Evolutionary conservation across 2,329 filamentous ascomycete genomes (phyloP).

Genomic region (Stagonosporopsis tanaceti): DNA sequence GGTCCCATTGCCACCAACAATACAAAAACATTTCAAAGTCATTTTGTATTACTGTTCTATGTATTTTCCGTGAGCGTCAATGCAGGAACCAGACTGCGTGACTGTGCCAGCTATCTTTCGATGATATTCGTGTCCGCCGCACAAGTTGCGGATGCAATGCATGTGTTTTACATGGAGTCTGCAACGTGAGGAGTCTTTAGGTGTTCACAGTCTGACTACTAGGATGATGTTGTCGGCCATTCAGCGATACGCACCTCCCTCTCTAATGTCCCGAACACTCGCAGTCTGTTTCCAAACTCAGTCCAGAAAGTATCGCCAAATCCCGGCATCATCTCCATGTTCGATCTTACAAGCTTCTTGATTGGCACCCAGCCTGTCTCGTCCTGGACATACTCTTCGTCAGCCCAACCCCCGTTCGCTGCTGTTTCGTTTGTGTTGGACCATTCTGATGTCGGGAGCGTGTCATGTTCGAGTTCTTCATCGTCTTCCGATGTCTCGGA

Average conservation of each 20-base stretch:
- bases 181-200: too few species aligned
- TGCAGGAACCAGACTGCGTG: too few species aligned
- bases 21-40: neutral
- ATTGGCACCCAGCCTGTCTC: slow-evolving; percentile 32
- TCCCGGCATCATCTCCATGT: slow-evolving; percentile 59
- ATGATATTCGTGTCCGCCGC: neutral
- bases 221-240: neutral
- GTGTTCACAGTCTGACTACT: neutral
- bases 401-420: slow-evolving; percentile 27
- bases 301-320: slow-evolving; percentile 62
- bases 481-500: slow-evolving; percentile 17
- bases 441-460: neutral
- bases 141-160: neutral
- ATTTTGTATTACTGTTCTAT: neutral
- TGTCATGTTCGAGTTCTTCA: slow-evolving; percentile 10
- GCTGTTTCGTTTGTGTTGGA: neutral
- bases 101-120: neutral
- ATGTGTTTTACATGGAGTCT: neutral
- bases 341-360: slow-evolving; percentile 25
- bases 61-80: neutral
- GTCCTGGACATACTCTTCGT: slow-evolving; percentile 30
- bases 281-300: slow-evolving; percentile 65
- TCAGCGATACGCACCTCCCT: slow-evolving; percentile 36
- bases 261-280: slow-evolving; percentile 68
- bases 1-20: neutral